phyloP scores from a whole-genome alignment of 2,329 filamentous ascomycete species.

The Claviceps humidiphila region DNA sequence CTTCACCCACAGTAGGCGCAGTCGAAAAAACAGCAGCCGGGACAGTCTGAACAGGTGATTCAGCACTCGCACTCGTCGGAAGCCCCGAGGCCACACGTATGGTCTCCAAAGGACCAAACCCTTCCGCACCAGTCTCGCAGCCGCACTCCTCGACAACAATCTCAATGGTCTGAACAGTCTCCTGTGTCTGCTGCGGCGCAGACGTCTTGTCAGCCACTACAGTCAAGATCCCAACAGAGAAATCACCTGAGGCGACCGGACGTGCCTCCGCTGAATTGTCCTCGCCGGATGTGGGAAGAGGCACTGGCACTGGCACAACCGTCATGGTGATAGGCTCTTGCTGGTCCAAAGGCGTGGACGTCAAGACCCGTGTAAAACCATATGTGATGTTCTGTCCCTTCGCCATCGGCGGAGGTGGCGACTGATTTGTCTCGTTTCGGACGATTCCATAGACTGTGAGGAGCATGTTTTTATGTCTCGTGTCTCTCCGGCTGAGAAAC shows the following conservation, averaged over 20 bases:
- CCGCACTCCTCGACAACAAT: conserved; percentile 13
- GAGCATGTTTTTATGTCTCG: conserved; percentile 17
- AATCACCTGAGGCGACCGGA: too few species aligned
- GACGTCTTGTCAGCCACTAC: too few species aligned
- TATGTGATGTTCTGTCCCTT: conserved; percentile 8
- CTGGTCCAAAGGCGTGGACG: not conserved
- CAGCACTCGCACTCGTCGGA: too few species aligned
- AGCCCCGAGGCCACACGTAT: too few species aligned
- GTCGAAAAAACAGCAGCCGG: too few species aligned
- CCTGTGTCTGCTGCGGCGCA: not conserved
- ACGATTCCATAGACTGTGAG: conserved; percentile 31
- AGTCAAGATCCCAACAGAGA: not conserved
- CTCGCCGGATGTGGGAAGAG: not conserved
- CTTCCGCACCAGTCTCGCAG: conserved; percentile 5
- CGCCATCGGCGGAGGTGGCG: conserved; percentile 22
- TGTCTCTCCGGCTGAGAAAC: conserved; percentile 13
- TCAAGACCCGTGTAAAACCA: not conserved
- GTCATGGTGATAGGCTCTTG: not conserved
- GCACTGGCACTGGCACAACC: not conserved
- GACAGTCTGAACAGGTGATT: too few species aligned
- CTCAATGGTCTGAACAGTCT: conserved; percentile 7
- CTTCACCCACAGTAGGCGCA: too few species aligned
- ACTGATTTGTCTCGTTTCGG: conserved; percentile 14
- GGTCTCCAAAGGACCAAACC: not conserved
- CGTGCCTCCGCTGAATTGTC: too few species aligned